Evolutionary conservation across 139 green algal genomes (phyloP), one percentile per base, ranked within the genome.

Genomic region (Chlamydomonas sphaeroides): DNA sequence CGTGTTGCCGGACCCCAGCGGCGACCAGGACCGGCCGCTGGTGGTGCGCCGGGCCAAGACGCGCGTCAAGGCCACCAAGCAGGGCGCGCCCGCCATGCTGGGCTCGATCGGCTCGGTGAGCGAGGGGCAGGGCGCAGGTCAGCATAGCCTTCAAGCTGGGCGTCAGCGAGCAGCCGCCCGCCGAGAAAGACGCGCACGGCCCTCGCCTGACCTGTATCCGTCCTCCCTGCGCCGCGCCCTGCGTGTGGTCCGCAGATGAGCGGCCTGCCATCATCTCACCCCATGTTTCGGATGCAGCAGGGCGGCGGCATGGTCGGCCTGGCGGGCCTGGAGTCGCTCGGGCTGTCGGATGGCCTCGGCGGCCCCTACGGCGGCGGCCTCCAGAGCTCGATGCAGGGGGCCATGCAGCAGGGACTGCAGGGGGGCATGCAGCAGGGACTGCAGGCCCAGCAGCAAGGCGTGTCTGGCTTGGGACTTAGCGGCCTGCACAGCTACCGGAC

Each of bases 1-100:
- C 61, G 78, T 91, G 49, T 84, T 91, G 59, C 65, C 63, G 3
- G 82, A 89, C 73, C 85, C 82, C 36, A 79, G 57, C 2, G 88
- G 85, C 53, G 76, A 90, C 77, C 90, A 92, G 80, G 87, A 90
- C 59, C 84, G 89, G 23, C 91, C 91, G 30, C 85, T 94, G 26
- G 91, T 94, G 11, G 91, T 94, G 65, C 85, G 91, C 25, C 74
- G 84, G 20, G 91, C 91, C n/a, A 93, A 93, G 79, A 71, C 74
- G 41, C 86, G 87, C 56, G 53, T 53, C 32, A 84, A 84, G 78
- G 53, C 77, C 32, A 35, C 68, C 11, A 82, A 82, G 41, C 62
- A 53, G 59, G 51, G n/a, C n/a, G n/a, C n/a, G n/a, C n/a, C n/a
- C n/a, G n/a, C n/a, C n/a, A n/a, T 82, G 61, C 61, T 82, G 62